phyloP scores from a whole-genome alignment of 2,329 filamentous ascomycete species.

The Daldinia eschscholtzii region DNA sequence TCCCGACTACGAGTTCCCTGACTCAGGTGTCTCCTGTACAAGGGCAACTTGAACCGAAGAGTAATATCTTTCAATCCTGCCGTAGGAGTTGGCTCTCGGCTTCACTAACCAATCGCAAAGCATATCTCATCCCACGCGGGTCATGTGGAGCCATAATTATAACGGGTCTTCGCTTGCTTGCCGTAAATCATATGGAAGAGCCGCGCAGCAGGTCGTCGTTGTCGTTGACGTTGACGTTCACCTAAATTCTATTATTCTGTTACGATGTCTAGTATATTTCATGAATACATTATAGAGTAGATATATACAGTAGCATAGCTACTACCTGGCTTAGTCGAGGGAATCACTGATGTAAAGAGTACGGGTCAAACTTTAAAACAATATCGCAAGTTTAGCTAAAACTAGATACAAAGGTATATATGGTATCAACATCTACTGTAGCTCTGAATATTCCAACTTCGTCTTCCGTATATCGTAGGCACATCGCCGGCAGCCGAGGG shows the following conservation, averaged over 20 bases:
- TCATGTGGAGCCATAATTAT: constrained; percentile 13
- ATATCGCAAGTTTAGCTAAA: constrained; percentile 33
- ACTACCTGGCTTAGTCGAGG: too few relatives aligned
- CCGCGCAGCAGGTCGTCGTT: not conserved
- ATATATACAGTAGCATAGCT: not conserved
- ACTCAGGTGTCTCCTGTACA: not conserved
- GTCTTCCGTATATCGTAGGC: constrained; percentile 32
- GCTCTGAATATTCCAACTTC: constrained; percentile 25
- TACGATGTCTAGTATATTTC: not conserved
- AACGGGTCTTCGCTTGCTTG: not conserved
- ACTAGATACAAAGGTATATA: constrained; percentile 42
- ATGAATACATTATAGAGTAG: not conserved
- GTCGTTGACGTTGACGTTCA: not conserved
- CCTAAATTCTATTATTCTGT: not conserved
- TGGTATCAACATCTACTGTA: constrained; percentile 38
- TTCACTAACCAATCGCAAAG: constrained; percentile 13
- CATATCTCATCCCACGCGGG: constrained; percentile 5
- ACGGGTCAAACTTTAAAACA: constrained; percentile 34
- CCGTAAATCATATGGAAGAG: not conserved
- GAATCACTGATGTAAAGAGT: not conserved
- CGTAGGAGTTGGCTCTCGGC: constrained; percentile 10
- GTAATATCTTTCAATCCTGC: not conserved
- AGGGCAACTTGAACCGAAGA: constrained; percentile 30
- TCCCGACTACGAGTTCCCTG: constrained; percentile 15
- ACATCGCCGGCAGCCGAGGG: constrained; percentile 21